These are phyloP conservation scores for Aspergillus sp. DNA, from an alignment of 2,329 filamentous ascomycete species.

Conservation along the genomic window DNA sequence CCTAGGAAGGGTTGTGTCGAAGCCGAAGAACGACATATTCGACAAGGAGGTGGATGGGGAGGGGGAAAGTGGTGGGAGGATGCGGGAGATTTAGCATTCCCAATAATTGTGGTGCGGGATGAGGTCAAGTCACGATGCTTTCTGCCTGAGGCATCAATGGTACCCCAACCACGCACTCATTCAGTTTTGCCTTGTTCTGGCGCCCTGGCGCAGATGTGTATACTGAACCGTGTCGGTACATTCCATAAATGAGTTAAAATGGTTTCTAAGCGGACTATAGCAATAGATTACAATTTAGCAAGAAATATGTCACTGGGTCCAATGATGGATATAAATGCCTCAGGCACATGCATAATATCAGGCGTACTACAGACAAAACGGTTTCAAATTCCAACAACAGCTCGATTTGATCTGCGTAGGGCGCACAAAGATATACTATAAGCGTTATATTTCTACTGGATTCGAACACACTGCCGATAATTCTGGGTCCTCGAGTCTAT, in stretches of 20 bases:
- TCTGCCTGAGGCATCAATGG: conserved; percentile 15
- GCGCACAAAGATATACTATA: background rate
- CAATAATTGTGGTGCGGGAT: conserved; percentile 27
- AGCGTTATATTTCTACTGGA: background rate
- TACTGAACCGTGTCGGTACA: background rate
- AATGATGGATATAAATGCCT: background rate
- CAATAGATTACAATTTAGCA: background rate
- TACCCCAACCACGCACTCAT: background rate
- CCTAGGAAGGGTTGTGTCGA: conserved; percentile 68
- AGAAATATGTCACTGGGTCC: background rate
- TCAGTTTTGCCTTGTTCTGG: background rate
- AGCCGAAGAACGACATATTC: conserved; percentile 88
- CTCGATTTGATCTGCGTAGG: background rate
- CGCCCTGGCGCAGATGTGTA: too few relatives aligned
- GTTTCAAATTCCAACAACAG: background rate
- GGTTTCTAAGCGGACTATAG: background rate
- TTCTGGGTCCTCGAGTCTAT: background rate
- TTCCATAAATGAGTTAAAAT: background rate
- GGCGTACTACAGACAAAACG: background rate
- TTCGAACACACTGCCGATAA: too few relatives aligned
- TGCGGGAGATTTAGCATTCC: conserved; percentile 19
- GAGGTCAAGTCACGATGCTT: conserved; percentile 17
- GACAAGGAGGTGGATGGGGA: conserved; percentile 17
- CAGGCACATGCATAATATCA: background rate
- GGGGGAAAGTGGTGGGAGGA: conserved; percentile 15